Percentiles rank a stretch among this genome's conserved stretches.
phyloP scores from a whole-genome alignment of 768 basidiomycete species.

The Harrya chromipes region DNA sequence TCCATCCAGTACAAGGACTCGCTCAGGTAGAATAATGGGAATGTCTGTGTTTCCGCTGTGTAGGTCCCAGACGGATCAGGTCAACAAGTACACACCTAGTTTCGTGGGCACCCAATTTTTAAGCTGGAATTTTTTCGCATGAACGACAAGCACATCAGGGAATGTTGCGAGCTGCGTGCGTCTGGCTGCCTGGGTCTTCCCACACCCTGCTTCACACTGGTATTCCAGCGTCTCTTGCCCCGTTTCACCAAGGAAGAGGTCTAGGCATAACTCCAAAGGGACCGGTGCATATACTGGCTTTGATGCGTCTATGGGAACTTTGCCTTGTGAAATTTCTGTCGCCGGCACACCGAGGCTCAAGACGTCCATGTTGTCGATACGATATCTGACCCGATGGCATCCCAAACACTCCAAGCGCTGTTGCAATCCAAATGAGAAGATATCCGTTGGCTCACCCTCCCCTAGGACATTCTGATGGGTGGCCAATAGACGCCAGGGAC shows the following conservation, averaged over 20 bases:
- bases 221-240: constrained; percentile 75
- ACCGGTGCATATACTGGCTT: constrained; percentile 66
- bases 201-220: constrained; percentile 69
- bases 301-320: constrained; percentile 10
- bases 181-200: constrained; percentile 65
- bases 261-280: constrained; percentile 57
- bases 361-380: constrained; percentile 70
- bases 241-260: constrained; percentile 41
- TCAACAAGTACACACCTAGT: constrained; percentile 55
- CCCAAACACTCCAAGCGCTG: constrained; percentile 80
- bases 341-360: constrained; percentile 82
- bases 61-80: not conserved
- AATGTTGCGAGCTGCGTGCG: constrained; percentile 78
- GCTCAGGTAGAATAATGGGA: constrained; percentile 66
- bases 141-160: constrained; percentile 84
- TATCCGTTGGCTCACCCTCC: constrained; percentile 60
- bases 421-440: constrained; percentile 81
- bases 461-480: not conserved
- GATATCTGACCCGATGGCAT: constrained; percentile 81
- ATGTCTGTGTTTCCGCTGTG: constrained; percentile 56
- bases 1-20: constrained; percentile 57
- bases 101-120: constrained; percentile 97
- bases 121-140: constrained; percentile 91
- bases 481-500: not conserved
- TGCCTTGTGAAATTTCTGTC: constrained; percentile 28